These are phyloP conservation scores for Ophiostoma australiae DNA, from an alignment of 2,329 filamentous ascomycete genomes.

Conservation along the genomic window DNA sequence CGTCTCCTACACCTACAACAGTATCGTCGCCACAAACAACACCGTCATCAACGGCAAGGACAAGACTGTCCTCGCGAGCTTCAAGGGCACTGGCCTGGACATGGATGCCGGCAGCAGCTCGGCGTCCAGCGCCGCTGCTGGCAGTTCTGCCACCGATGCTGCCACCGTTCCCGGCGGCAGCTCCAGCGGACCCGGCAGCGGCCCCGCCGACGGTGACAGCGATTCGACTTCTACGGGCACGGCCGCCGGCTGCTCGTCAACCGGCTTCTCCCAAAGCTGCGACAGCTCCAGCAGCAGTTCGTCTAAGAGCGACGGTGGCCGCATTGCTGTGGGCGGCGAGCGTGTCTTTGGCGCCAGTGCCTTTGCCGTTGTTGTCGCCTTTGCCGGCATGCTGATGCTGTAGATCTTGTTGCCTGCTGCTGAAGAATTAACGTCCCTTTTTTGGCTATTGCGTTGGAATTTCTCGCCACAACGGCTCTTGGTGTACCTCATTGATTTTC, in stretches of 20 bases:
- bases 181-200: conserved; percentile 30
- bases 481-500: neutral
- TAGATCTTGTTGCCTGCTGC: neutral
- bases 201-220: conserved; percentile 22
- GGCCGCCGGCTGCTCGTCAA: conserved; percentile 35
- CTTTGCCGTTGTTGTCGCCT: conserved; percentile 34
- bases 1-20: conserved; percentile 71
- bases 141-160: conserved; percentile 23
- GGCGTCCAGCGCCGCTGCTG: conserved; percentile 19
- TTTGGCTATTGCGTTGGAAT: neutral
- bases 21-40: conserved; percentile 62
- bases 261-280: conserved; percentile 42
- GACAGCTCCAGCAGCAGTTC: conserved; percentile 29
- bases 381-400: conserved; percentile 28
- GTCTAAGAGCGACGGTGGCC: conserved; percentile 33
- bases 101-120: conserved; percentile 47
- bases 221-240: conserved; percentile 33
- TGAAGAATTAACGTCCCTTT: neutral
- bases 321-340: conserved; percentile 29
- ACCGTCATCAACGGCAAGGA: conserved; percentile 73
- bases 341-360: conserved; percentile 36
- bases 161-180: conserved; percentile 34
- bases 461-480: neutral
- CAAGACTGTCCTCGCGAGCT: conserved; percentile 68
- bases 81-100: conserved; percentile 75